Evolutionary conservation across 2,329 filamentous ascomycete genomes (phyloP).

Genomic region (Bipolaris sorokiniana): DNA sequence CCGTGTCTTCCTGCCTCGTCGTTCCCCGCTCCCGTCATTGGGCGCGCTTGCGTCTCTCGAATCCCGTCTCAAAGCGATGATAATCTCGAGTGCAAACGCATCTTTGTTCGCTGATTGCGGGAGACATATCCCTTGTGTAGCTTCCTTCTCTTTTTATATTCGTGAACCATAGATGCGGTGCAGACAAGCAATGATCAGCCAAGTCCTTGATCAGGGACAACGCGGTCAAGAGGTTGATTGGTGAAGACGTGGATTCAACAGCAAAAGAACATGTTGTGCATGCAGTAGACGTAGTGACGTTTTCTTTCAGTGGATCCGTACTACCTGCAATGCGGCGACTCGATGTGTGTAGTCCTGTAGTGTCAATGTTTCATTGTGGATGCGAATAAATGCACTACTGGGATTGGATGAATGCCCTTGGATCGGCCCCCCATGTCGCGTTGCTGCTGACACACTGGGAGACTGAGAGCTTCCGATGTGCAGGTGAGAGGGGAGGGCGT

Average conservation of each 20-base stretch:
- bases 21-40: constrained; percentile 7
- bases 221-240: background rate
- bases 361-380: background rate
- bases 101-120: background rate
- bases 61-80: background rate
- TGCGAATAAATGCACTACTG: background rate
- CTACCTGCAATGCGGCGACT: too few species aligned
- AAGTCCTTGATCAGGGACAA: too few species aligned
- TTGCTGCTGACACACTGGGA: constrained; percentile 11
- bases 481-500: background rate
- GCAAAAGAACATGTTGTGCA: background rate
- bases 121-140: background rate
- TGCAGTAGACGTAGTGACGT: background rate
- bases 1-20: background rate
- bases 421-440: background rate
- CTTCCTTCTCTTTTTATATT: background rate
- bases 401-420: too few species aligned
- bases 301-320: too few species aligned
- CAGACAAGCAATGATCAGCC: background rate
- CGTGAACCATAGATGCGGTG: background rate
- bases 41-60: background rate
- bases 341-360: too few species aligned
- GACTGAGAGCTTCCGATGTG: background rate
- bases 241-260: background rate
- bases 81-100: background rate